Evolutionary conservation across 1,284 basidiomycete genomes (phyloP).

Genomic region (Mycena sp.): DNA sequence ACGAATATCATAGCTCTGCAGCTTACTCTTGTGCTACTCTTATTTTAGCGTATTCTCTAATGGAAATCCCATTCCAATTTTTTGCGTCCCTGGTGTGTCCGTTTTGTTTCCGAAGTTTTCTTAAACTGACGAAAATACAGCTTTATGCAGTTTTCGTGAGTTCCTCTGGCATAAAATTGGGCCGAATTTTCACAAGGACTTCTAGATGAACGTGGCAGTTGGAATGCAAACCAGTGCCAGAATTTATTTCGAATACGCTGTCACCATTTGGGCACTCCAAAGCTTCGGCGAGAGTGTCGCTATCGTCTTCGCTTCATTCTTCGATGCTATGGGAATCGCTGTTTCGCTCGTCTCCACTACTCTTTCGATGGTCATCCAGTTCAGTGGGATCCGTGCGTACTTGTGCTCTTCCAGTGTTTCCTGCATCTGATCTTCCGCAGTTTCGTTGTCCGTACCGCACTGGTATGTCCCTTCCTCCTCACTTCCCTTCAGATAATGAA

Average conservation of each 20-base stretch:
- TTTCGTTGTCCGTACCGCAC: constrained; percentile 28
- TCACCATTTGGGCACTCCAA: constrained; percentile 20
- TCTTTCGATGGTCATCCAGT: constrained; percentile 23
- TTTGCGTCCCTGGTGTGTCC: constrained; percentile 19
- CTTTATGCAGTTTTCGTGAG: constrained; percentile 28
- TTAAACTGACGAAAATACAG: constrained; percentile 2
- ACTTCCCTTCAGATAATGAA: neutral
- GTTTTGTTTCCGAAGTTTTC: too few species aligned
- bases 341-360: constrained; percentile 28
- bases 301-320: constrained; percentile 27
- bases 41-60: constrained; percentile 26
- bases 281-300: constrained; percentile 29
- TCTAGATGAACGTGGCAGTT: constrained; percentile 29
- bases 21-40: constrained; percentile 27
- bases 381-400: constrained; percentile 28
- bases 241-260: constrained; percentile 29
- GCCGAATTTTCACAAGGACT: neutral
- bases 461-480: constrained; percentile 12
- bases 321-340: constrained; percentile 26
- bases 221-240: constrained; percentile 29
- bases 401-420: neutral
- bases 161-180: neutral
- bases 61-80: constrained; percentile 27
- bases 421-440: neutral
- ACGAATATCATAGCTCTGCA: constrained; percentile 31